Percentiles rank a stretch among this genome's conserved stretches.
phyloP scores from a whole-genome alignment of 257 asterid species.

The Jasminum sambac region DNA sequence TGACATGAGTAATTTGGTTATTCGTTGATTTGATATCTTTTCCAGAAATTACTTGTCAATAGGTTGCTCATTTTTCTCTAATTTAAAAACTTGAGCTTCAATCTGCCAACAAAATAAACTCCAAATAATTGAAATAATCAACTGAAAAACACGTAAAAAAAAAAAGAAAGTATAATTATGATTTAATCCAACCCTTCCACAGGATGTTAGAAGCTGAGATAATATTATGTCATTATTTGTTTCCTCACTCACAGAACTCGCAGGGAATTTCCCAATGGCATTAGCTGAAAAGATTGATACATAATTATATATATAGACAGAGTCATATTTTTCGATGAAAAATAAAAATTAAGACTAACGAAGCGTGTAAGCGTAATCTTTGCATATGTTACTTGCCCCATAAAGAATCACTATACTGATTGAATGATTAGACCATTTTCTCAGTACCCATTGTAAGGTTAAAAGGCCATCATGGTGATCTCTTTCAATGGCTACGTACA shows the following conservation, averaged over 20 bases:
- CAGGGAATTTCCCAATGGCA: slow-evolving; percentile 57
- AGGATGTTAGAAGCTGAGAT: slow-evolving; percentile 39
- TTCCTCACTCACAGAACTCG: slow-evolving; percentile 47
- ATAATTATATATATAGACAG: background rate
- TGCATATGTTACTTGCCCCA: slow-evolving; percentile 41
- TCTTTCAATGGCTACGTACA: slow-evolving; percentile 65
- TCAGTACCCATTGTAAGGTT: slow-evolving; percentile 58
- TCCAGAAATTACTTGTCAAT: slow-evolving; percentile 46
- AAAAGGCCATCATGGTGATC: slow-evolving; percentile 57
- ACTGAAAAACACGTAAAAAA: background rate
- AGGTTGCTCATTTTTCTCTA: slow-evolving; percentile 48
- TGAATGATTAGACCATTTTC: slow-evolving; percentile 43
- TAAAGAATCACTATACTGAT: slow-evolving; percentile 53
- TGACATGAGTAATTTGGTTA: slow-evolving; percentile 60
- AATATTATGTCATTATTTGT: slow-evolving; percentile 31
- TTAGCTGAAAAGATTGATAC: background rate
- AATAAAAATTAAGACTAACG: slow-evolving; percentile 31
- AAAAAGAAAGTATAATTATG: background rate
- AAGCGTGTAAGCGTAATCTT: slow-evolving; percentile 59
- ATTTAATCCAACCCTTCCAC: slow-evolving; percentile 33
- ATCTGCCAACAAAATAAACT: slow-evolving; percentile 34
- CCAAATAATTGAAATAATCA: background rate
- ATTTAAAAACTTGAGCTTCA: slow-evolving; percentile 46
- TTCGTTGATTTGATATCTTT: slow-evolving; percentile 34
- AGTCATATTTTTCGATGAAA: background rate